A percentile compares a stretch with the other conserved stretches of the same genome.
Conservation (phyloP, 2,329 filamentous ascomycete genomes). For the Didymella segeticola region DNA sequence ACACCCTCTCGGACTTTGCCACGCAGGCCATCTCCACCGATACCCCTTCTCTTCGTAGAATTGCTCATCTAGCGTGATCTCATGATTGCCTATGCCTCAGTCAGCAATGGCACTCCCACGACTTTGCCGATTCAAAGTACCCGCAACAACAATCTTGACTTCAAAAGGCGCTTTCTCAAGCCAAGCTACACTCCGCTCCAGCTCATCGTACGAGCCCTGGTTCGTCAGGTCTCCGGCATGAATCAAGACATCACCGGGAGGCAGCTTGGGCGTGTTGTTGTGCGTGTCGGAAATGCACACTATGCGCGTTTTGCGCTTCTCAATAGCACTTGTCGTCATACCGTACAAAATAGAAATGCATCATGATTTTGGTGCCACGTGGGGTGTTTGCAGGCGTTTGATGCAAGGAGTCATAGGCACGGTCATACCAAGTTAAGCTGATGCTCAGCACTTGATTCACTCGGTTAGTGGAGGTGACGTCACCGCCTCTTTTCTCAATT, state of each 20-base stretch:
- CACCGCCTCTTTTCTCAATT: not conserved
- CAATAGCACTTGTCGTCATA: slow-evolving; percentile 1
- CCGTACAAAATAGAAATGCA: not conserved
- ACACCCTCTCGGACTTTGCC: slow-evolving; percentile 63
- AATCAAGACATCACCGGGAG: slow-evolving; percentile 75
- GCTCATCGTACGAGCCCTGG: slow-evolving; percentile 65
- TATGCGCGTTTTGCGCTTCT: slow-evolving; percentile 61
- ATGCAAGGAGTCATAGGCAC: slow-evolving; percentile 4
- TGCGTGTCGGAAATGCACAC: slow-evolving; percentile 82
- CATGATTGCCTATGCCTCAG: slow-evolving; percentile 69
- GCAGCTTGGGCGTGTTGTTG: slow-evolving; percentile 69
- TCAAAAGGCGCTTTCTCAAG: slow-evolving; percentile 72
- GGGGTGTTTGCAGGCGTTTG: not conserved
- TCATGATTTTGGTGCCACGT: not conserved
- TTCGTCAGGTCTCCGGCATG: slow-evolving; percentile 81
- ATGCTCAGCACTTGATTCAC: not conserved
- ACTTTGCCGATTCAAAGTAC: slow-evolving; percentile 47
- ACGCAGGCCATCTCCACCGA: slow-evolving; percentile 63
- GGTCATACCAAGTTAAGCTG: not conserved
- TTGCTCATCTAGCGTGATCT: slow-evolving; percentile 70
- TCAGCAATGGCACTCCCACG: not conserved
- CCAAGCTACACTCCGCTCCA: slow-evolving; percentile 70
- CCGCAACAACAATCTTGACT: slow-evolving; percentile 73
- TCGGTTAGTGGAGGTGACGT: not conserved
- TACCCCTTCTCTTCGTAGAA: slow-evolving; percentile 64